Conservation (phyloP, 345 rosid species). For the Nasturtium officinale region DNA sequence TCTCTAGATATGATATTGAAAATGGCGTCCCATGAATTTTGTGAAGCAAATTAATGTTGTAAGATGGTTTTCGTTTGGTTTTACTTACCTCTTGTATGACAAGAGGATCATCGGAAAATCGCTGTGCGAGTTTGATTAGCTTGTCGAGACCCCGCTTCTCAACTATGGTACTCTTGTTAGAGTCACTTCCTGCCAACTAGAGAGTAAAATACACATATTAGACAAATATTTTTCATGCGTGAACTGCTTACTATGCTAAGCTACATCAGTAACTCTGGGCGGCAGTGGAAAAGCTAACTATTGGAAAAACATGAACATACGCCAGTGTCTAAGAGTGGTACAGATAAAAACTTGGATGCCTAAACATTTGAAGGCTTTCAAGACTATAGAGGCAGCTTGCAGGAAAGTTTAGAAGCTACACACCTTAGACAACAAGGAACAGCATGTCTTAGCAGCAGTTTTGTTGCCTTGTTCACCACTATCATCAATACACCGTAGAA, state of each 20-base stretch:
- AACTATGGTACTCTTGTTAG: slow-evolving; percentile 75
- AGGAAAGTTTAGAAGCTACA: slow-evolving; percentile 20
- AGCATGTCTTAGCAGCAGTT: slow-evolving; percentile 67
- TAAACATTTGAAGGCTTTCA: not conserved
- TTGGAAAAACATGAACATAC: not conserved
- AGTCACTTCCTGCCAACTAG: slow-evolving; percentile 94
- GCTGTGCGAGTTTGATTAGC: slow-evolving; percentile 67
- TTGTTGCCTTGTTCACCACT: slow-evolving; percentile 80
- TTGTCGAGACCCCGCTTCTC: slow-evolving; percentile 74
- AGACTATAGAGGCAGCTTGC: not conserved
- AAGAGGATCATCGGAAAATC: slow-evolving; percentile 78
- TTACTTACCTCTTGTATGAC: slow-evolving; percentile 81
- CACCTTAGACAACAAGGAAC: slow-evolving; percentile 86
- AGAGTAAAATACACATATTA: slow-evolving; percentile 36
- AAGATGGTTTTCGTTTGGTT: slow-evolving; percentile 7
- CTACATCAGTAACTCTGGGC: slow-evolving; percentile 1
- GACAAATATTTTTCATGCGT: slow-evolving; percentile 11
- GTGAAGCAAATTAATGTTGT: not conserved
- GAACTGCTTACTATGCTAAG: not conserved
- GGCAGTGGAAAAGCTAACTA: not conserved
- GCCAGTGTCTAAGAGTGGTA: not conserved
- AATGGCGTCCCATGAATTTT: not conserved
- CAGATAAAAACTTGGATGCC: not conserved
- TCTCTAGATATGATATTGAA: slow-evolving; percentile 1
- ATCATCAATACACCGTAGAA: slow-evolving; percentile 73